Base-by-base conservation (phyloP, 2,329 filamentous ascomycete genomes). In the Venturia carpophila region DNA sequence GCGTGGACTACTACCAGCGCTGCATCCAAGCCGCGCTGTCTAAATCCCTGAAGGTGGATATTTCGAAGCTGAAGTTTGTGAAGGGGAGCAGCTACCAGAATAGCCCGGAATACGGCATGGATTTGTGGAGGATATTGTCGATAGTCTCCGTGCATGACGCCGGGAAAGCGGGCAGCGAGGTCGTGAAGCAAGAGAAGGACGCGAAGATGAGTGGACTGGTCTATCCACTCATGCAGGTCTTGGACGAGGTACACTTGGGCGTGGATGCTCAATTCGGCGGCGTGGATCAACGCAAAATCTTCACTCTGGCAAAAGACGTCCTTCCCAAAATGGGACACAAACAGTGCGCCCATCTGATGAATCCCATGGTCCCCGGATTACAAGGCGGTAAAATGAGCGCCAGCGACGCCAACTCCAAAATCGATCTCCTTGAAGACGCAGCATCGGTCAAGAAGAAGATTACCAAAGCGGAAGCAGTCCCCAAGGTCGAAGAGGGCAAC, bases 141-240 rank as follows among this genome's bases (percentile, higher is more conserved):
- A 77, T 90, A 64, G 84, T 89, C 5, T 87, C 87, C 17, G 86
- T 92, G 77, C 86, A 92, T 73, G 87, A 94, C 72, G 91, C 92
- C 19, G 91, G 92, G 77, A 94, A 91, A 77, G 92, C 93, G 0
- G 93, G 93, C 47, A 90, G 91, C 1, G 94, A 97, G 77, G 86
- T 97, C 9, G 93, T 99, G 69, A 97, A 97, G 82, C 92, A 97
- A 79, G 86, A 88, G 3, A 84, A 85, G 65, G 92, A 93, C 71
- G 84, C 88, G 11, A 84, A 88, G 3, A 75, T 95, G 64, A 86
- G 83, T 65, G 90, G 90, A 0, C 81, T 93, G 15, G 83, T 93
- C 67, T 95, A 95, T 80, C 90, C 91, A 0, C 81, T 95, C 60
- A 87, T 99, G 77, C 94, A 97, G 77, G 90, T 90, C 0, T 79